phyloP scores from a whole-genome alignment of 164 flowering plant genomes.

The Chloranthus sessilifolius region DNA sequence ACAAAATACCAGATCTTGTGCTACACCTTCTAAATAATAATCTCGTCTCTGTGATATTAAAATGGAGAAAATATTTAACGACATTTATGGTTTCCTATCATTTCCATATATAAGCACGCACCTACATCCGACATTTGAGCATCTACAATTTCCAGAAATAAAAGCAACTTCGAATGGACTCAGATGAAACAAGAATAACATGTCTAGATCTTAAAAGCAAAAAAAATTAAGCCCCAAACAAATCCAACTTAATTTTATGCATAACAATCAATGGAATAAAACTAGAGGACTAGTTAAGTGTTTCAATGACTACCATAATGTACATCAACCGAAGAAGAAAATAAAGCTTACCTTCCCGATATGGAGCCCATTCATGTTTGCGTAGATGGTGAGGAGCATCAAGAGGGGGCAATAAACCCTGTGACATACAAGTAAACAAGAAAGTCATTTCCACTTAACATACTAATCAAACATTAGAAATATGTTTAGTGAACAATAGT shows the following conservation, averaged over 20 bases:
- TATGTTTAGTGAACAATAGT: neutral
- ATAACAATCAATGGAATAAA: neutral
- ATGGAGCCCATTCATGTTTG: conserved; percentile 94
- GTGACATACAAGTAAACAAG: conserved; percentile 13
- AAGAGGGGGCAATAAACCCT: conserved; percentile 97
- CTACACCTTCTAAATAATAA: too few species aligned
- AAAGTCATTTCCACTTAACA: neutral
- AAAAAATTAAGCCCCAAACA: neutral
- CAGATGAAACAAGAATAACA: neutral
- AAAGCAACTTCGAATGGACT: too few species aligned
- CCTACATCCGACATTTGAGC: too few species aligned
- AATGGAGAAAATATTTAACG: too few species aligned
- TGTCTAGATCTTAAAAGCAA: neutral
- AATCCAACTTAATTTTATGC: neutral
- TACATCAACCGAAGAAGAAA: conserved; percentile 2
- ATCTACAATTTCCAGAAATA: too few species aligned
- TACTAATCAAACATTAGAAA: neutral
- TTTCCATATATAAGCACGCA: too few species aligned
- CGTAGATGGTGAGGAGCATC: conserved; percentile 99
- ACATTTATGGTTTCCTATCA: too few species aligned
- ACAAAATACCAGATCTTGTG: too few species aligned
- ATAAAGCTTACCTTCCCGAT: conserved; percentile 67
- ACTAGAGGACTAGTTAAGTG: neutral
- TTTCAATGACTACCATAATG: neutral
- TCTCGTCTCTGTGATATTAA: too few species aligned